phyloP scores from a whole-genome alignment of 371 early-diverging fungal species.

The Mortierella sp. region DNA sequence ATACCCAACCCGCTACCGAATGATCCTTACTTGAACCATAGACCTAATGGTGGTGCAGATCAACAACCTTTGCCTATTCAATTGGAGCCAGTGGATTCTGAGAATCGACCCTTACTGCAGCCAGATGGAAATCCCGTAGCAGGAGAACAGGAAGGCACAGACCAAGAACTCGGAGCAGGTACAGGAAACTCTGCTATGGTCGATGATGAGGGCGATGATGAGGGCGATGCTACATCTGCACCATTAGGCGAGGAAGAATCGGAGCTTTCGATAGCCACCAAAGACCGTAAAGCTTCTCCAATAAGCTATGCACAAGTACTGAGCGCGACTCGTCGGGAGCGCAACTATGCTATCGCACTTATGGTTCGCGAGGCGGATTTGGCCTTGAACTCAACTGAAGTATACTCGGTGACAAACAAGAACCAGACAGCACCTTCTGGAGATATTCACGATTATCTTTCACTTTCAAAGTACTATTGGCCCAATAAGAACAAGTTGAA shows the following conservation, averaged over 20 bases:
- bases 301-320: slow-evolving; percentile 44
- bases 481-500: slow-evolving; percentile 54
- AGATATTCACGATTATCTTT: slow-evolving; percentile 67
- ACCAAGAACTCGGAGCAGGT: background rate
- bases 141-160: background rate
- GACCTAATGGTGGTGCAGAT: background rate
- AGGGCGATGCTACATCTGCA: slow-evolving; percentile 8
- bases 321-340: slow-evolving; percentile 40
- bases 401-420: slow-evolving; percentile 66
- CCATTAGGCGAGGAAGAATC: background rate
- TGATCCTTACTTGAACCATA: background rate
- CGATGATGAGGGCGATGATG: slow-evolving; percentile 39
- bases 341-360: slow-evolving; percentile 42
- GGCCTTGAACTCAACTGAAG: slow-evolving; percentile 47
- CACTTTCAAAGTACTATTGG: slow-evolving; percentile 68
- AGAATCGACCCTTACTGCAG: background rate
- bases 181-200: slow-evolving; percentile 1
- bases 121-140: background rate
- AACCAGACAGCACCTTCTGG: slow-evolving; percentile 58
- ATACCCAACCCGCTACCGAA: slow-evolving; percentile 10
- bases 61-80: slow-evolving; percentile 13
- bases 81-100: slow-evolving; percentile 9
- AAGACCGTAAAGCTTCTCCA: slow-evolving; percentile 30
- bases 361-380: slow-evolving; percentile 43
- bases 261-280: slow-evolving; percentile 6